phyloP scores from a whole-genome alignment of 345 rosid species.

The Eucalyptus urophylla region DNA sequence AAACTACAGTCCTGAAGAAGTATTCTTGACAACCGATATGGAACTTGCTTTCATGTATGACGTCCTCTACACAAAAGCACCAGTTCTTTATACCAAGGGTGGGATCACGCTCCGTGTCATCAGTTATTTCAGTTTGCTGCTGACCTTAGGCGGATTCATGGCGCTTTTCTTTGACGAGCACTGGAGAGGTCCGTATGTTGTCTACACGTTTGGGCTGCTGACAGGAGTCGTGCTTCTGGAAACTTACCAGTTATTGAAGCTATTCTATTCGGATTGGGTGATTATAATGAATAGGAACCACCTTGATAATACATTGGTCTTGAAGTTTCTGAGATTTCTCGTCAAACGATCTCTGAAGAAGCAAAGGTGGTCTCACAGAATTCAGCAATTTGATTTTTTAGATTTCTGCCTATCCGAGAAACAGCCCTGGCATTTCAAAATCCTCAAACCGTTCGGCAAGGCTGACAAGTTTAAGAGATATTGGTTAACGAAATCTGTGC shows the following conservation, averaged over 20 bases:
- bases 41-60: conserved; percentile 4
- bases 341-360: not conserved
- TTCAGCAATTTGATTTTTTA: not conserved
- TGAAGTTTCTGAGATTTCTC: not conserved
- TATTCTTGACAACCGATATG: not conserved
- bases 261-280: not conserved
- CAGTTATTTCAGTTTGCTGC: not conserved
- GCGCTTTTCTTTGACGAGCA: not conserved
- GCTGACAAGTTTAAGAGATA: not conserved
- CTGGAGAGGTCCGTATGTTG: not conserved
- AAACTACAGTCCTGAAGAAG: not conserved
- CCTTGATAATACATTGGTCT: not conserved
- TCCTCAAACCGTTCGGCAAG: not conserved
- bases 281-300: not conserved
- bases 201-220: not conserved
- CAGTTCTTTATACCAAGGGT: not conserved
- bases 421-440: not conserved
- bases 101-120: not conserved
- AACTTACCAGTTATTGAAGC: not conserved
- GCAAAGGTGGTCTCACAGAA: not conserved
- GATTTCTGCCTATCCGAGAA: not conserved
- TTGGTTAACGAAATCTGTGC: not conserved
- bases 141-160: not conserved
- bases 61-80: conserved; percentile 2
- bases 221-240: not conserved